These are phyloP conservation scores for Chimonanthus salicifolius DNA, from an alignment of 164 flowering plant genomes.

Conservation along the genomic window DNA sequence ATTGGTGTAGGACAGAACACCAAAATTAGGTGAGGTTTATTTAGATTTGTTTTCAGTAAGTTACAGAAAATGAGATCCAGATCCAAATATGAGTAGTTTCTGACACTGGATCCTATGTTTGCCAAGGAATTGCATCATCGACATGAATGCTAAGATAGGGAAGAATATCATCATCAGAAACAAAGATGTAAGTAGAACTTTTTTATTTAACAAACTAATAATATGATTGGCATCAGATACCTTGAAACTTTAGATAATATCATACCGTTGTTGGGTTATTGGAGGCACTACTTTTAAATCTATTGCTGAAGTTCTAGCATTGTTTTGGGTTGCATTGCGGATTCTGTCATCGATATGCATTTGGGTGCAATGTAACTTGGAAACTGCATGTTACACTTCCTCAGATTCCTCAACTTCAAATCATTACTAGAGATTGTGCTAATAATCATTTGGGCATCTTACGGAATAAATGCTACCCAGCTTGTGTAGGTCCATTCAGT, in stretches of 20 bases:
- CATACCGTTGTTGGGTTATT: background rate
- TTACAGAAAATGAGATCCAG: too few relatives aligned
- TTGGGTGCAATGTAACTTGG: background rate
- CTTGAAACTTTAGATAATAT: background rate
- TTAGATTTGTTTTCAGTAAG: background rate
- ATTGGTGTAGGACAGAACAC: conserved; percentile 86
- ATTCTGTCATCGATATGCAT: background rate
- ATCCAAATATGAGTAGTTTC: background rate
- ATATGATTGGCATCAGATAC: background rate
- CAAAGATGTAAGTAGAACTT: conserved; percentile 51
- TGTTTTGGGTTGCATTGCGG: background rate
- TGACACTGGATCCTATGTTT: conserved; percentile 3
- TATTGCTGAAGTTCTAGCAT: background rate
- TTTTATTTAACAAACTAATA: background rate
- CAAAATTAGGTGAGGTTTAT: conserved; percentile 56
- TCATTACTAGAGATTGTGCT: background rate
- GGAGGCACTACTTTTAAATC: background rate
- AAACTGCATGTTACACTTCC: background rate
- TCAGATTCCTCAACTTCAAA: background rate
- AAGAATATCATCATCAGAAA: conserved; percentile 70
- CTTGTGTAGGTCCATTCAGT: background rate
- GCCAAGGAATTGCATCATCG: conserved; percentile 85
- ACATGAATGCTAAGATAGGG: conserved; percentile 96
- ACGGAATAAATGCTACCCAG: background rate
- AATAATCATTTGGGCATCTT: background rate